These are phyloP conservation scores for Phytophthora lateralis DNA, from an alignment of 352 stramenopile species.

Conservation along the genomic window DNA sequence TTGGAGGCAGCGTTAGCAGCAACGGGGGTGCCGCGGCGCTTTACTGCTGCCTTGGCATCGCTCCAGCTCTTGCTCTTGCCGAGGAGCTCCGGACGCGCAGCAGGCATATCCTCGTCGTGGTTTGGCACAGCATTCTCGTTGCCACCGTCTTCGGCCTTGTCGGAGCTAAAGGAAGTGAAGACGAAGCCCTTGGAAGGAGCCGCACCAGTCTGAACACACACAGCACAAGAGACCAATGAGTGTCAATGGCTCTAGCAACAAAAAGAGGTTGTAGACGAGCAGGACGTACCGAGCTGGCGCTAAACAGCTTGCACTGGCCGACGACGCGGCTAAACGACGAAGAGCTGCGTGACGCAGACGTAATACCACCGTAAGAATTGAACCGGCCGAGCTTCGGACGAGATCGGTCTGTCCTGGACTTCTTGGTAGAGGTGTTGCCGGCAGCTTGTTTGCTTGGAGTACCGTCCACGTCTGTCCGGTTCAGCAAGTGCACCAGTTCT, in stretches of 20 bases:
- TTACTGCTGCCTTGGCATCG: slow-evolving; percentile 17
- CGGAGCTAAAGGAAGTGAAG: slow-evolving; percentile 71
- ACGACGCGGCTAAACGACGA: slow-evolving; percentile 75
- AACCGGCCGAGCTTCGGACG: slow-evolving; percentile 54
- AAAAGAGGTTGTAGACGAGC: not conserved
- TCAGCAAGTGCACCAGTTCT: slow-evolving; percentile 68
- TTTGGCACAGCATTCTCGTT: slow-evolving; percentile 43
- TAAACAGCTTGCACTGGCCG: slow-evolving; percentile 79
- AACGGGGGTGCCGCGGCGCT: slow-evolving; percentile 23
- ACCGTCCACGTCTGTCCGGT: slow-evolving; percentile 54
- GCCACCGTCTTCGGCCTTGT: slow-evolving; percentile 40
- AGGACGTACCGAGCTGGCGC: slow-evolving; percentile 55
- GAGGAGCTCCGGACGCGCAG: slow-evolving; percentile 34
- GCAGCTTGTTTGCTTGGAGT: slow-evolving; percentile 12
- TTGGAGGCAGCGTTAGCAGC: slow-evolving; percentile 2
- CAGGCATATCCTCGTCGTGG: slow-evolving; percentile 26
- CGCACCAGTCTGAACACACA: slow-evolving; percentile 18
- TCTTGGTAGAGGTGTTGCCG: slow-evolving; percentile 4
- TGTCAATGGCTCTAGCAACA: not conserved
- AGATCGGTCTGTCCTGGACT: slow-evolving; percentile 12
- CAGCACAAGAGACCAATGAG: slow-evolving; percentile 6
- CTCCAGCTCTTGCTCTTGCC: slow-evolving; percentile 66
- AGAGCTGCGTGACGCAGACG: slow-evolving; percentile 42
- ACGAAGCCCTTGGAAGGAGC: slow-evolving; percentile 73
- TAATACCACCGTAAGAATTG: slow-evolving; percentile 59